Percentiles rank a stretch among this genome's conserved stretches.
These are phyloP conservation scores for Plectranthus barbatus DNA, from an alignment of 257 asterid species.

Conservation along the genomic window DNA sequence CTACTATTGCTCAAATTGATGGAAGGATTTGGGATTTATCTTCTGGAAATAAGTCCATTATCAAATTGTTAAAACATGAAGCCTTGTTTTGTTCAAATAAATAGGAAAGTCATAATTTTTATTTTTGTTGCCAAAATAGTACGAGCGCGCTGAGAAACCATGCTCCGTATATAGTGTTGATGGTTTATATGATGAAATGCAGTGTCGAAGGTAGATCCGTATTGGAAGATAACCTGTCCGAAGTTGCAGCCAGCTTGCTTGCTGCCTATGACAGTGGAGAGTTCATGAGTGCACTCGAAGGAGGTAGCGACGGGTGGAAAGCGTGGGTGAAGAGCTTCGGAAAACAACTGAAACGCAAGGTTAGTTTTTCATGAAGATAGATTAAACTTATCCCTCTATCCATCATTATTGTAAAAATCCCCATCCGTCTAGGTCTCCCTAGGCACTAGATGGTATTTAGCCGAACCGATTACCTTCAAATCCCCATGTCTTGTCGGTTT, in stretches of 20 bases:
- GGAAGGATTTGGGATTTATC: neutral
- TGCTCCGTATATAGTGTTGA: neutral
- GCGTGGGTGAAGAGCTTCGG: constrained; percentile 91
- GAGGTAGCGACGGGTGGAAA: constrained; percentile 75
- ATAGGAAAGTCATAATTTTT: too few relatives aligned
- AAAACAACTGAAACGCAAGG: constrained; percentile 86
- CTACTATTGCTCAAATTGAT: too few relatives aligned
- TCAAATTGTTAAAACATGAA: too few relatives aligned
- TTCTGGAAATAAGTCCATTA: neutral
- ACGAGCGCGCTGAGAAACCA: too few relatives aligned
- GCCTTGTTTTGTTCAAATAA: too few relatives aligned
- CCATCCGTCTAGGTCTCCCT: too few relatives aligned
- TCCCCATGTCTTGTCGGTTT: too few relatives aligned
- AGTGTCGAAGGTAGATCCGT: constrained; percentile 64
- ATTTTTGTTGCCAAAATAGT: neutral
- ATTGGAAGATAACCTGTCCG: constrained; percentile 66
- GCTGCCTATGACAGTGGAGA: constrained; percentile 79
- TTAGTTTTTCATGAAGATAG: constrained; percentile 15
- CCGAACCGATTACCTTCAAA: too few relatives aligned
- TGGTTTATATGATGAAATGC: constrained; percentile 20
- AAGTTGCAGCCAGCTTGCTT: constrained; percentile 65
- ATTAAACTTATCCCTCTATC: neutral
- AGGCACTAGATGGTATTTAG: too few relatives aligned
- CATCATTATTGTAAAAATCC: too few relatives aligned
- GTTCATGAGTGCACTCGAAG: constrained; percentile 59